Conservation (phyloP, 2,329 filamentous ascomycete species). For the Saccharata proteae region DNA sequence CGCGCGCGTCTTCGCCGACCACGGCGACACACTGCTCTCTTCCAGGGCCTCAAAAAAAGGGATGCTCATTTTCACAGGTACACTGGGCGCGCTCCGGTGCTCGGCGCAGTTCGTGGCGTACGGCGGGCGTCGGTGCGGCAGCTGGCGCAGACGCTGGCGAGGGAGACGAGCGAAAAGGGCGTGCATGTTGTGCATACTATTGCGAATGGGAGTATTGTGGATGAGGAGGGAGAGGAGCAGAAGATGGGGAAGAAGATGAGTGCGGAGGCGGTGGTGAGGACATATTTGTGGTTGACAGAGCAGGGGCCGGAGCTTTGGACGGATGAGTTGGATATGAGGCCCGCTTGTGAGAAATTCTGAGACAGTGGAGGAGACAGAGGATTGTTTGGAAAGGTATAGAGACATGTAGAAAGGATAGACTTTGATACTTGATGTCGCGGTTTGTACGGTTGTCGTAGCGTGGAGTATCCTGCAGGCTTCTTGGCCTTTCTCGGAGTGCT, state of each 20-base stretch:
- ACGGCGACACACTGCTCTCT: constrained; percentile 35
- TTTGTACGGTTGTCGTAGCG: too few species aligned
- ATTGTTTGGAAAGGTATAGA: too few species aligned
- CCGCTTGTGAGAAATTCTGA: constrained; percentile 38
- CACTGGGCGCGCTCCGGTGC: constrained; percentile 40
- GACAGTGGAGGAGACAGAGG: too few species aligned
- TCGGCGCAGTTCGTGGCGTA: constrained; percentile 44
- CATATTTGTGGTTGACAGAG: constrained; percentile 40
- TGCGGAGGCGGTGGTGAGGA: constrained; percentile 45
- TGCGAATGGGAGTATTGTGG: constrained; percentile 42
- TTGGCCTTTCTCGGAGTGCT: too few species aligned
- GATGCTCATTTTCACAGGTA: constrained; percentile 46
- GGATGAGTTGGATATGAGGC: constrained; percentile 40
- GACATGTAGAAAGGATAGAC: too few species aligned
- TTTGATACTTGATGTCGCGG: too few species aligned
- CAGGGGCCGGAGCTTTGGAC: constrained; percentile 40
- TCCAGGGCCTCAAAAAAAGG: constrained; percentile 42
- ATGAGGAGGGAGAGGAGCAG: constrained; percentile 37
- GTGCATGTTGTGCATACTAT: constrained; percentile 49
- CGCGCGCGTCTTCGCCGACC: constrained; percentile 40
- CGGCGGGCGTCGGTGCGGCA: constrained; percentile 42
- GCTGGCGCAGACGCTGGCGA: constrained; percentile 42
- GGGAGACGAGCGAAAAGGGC: constrained; percentile 45
- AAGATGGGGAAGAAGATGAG: constrained; percentile 43
- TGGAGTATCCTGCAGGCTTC: too few species aligned